A percentile compares a stretch with the other conserved stretches of the same genome.
Conservation (phyloP, 2,329 filamentous ascomycete species). For the Claviceps spartinae region DNA sequence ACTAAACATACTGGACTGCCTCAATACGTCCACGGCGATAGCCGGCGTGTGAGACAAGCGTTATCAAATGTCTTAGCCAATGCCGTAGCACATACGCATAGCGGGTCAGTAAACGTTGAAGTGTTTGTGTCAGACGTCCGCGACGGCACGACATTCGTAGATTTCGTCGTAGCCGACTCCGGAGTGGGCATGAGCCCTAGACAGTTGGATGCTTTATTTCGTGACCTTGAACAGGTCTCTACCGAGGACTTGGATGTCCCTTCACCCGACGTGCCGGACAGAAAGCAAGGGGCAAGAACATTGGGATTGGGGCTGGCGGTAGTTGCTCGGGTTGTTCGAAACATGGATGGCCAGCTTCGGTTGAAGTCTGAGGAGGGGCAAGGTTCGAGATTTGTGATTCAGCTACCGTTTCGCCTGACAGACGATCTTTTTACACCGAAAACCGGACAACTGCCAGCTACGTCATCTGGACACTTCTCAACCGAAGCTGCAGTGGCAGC, state of each 20-base stretch:
- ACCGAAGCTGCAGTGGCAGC: neutral
- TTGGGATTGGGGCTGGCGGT: constrained; percentile 76
- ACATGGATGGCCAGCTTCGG: constrained; percentile 78
- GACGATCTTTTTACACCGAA: constrained; percentile 21
- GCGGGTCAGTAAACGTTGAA: constrained; percentile 58
- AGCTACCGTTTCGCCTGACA: constrained; percentile 58
- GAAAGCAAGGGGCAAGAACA: constrained; percentile 26
- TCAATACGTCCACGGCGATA: constrained; percentile 60
- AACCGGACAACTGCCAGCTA: constrained; percentile 2
- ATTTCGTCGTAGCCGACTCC: constrained; percentile 64
- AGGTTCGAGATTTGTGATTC: constrained; percentile 70
- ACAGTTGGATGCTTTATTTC: constrained; percentile 42
- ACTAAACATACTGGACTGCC: constrained; percentile 56
- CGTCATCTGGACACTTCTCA: neutral
- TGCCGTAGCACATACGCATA: constrained; percentile 62
- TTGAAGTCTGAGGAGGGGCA: constrained; percentile 73
- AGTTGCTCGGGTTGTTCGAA: constrained; percentile 75
- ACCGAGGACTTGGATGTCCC: constrained; percentile 26
- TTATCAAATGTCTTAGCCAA: constrained; percentile 77
- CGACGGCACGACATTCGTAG: constrained; percentile 47
- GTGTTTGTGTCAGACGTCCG: constrained; percentile 45
- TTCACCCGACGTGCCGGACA: constrained; percentile 13
- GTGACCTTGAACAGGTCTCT: constrained; percentile 45
- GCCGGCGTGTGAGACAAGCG: constrained; percentile 65
- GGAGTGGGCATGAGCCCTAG: constrained; percentile 57